Evolutionary conservation across 2,329 filamentous ascomycete genomes (phyloP).

Genomic region (Zymoseptoria brevis): DNA sequence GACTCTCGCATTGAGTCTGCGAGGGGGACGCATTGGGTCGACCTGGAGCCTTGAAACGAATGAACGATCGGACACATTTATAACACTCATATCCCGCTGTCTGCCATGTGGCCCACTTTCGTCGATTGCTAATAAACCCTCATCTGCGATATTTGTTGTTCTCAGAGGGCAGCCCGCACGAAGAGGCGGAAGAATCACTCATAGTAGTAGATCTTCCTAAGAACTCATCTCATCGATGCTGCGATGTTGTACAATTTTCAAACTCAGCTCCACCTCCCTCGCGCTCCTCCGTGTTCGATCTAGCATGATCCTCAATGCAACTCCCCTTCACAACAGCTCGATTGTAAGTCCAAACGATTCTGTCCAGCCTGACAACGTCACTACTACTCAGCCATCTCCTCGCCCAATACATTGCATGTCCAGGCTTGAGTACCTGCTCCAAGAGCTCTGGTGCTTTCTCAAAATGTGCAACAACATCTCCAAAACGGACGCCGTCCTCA

Average conservation of each 20-base stretch:
- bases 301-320: not conserved
- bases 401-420: not conserved
- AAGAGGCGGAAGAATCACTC: not conserved
- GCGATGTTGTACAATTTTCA: not conserved
- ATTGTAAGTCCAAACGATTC: not conserved
- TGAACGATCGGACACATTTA: not conserved
- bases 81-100: no score
- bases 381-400: not conserved
- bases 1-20: no score
- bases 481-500: not conserved
- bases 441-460: not conserved
- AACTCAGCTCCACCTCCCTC: not conserved
- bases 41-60: not conserved
- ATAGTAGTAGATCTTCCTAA: not conserved
- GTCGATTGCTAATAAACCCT: no score
- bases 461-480: not conserved
- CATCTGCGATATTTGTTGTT: no score
- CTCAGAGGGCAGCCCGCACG: no score
- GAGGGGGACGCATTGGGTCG: no score
- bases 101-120: no score
- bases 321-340: not conserved
- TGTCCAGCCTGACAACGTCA: not conserved
- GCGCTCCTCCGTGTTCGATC: not conserved
- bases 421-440: not conserved
- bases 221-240: not conserved